Base-by-base conservation (phyloP, 306 rosid species). In the Castanospermum australe region DNA sequence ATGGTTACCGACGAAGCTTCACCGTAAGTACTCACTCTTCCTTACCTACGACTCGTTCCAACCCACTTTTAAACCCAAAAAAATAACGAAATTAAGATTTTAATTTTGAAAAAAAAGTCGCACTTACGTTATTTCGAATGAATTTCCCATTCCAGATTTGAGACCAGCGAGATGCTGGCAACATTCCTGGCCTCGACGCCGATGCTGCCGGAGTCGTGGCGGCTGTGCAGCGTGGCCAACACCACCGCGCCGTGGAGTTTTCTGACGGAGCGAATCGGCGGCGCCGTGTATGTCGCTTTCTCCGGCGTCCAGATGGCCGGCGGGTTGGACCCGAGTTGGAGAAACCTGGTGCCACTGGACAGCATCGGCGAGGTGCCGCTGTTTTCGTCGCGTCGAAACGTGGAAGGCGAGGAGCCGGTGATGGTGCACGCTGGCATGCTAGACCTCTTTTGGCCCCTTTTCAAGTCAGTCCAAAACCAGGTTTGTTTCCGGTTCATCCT, bases 1-100 rank as follows among this genome's bases (percentile, higher is more conserved):
- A 92, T 92, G 97, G 89, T 78, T 25, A 22, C 70, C 78, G 91
- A 87, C 70, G 97, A 92, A 86, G 54, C 90, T 86, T 92, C 96
- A 68, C 78, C 84, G 97, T 92, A 90, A 89, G 74, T 89, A 5
- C 69, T 77, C 67, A 82, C 73, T 28, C 71, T 35, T 22, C 36
- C 20, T 33, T 35, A 1, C 3, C 14, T 25, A 48, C 60, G 73
- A 2, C 70, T 63, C 32, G 0, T 30, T 17, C 68, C 22, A 59
- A 45, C 36, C n/a, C 59, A 13, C 20, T 44, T 72, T 73, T 54
- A 79, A 38, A 33, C 2, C 0, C 0, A 56, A 59, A 33, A 7
- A 48, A 28, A 28, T 3, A 28, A 28, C 32, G 32, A 69, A 36
- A 52, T 30, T 50, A 75, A 75, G 35, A 15, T 47, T 28, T 30